Evolutionary conservation across 1,284 basidiomycete genomes (phyloP), one percentile per base, ranked within the genome.

Genomic region (Mycocalia duriaeana): DNA sequence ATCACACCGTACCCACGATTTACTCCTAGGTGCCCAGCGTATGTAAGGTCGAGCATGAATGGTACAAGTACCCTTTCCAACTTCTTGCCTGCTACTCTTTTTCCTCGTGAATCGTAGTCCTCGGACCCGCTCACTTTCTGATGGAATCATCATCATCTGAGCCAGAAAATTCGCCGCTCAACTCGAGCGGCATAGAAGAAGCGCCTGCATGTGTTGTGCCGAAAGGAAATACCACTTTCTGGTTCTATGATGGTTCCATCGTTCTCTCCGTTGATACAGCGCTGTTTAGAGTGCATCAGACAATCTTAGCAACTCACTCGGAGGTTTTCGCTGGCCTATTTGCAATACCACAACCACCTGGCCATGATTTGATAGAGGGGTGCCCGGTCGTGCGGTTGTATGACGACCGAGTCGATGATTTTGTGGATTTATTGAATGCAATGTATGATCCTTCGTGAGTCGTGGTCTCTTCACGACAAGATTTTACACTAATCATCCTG

Each of bases 171-270:
- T n/a, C n/a, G 28, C 28, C 28, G n/a, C 28, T n/a, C 28, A n/a
- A n/a, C n/a, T n/a, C n/a, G n/a, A n/a, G n/a, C n/a, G n/a, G n/a
- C n/a, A n/a, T n/a, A n/a, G n/a, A n/a, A n/a, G n/a, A n/a, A n/a
- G n/a, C n/a, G n/a, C n/a, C n/a, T n/a, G n/a, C n/a, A n/a, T n/a
- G n/a, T n/a, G n/a, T n/a, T n/a, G n/a, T n/a, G n/a, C n/a, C n/a
- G n/a, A n/a, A n/a, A n/a, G n/a, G n/a, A n/a, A n/a, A n/a, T n/a
- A n/a, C n/a, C n/a, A 39, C 37, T 4, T 69, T 71, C 40, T 72
- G 69, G 70, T 64, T 69, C 24, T 62, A 67, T 50, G 70, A 72
- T 47, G 69, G 70, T 8, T 70, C 67, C 1, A 65, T 71, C 23
- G 60, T 72, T 4, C 55, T 71, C 5, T 52, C 57, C 18, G 63